A percentile compares a stretch with the other conserved stretches of the same genome.
phyloP scores from a whole-genome alignment of 2,329 filamentous ascomycete species.

The Aurifilum marmelostoma region DNA sequence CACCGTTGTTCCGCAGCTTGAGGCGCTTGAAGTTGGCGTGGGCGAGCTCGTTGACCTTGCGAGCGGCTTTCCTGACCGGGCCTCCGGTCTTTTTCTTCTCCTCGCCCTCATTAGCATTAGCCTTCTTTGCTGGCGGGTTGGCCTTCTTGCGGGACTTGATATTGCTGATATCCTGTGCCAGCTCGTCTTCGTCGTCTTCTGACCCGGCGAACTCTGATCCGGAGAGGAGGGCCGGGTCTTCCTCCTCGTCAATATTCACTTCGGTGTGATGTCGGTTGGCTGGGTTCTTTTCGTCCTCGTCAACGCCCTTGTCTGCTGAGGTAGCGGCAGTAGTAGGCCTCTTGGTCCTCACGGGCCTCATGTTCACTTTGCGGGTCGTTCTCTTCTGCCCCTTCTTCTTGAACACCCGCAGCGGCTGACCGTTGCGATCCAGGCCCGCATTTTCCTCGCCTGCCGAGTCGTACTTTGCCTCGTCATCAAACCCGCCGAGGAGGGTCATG shows the following conservation, averaged over 20 bases:
- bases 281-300: conserved; percentile 37
- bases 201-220: conserved; percentile 46
- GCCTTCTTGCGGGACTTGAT: conserved; percentile 28
- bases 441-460: conserved; percentile 59
- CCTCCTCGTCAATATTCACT: conserved; percentile 35
- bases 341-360: conserved; percentile 56
- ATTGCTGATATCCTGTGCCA: conserved; percentile 13
- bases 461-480: conserved; percentile 64
- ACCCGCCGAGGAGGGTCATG: conserved; percentile 57
- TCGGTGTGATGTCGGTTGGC: conserved; percentile 30
- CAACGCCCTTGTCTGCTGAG: conserved; percentile 35
- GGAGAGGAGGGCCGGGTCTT: conserved; percentile 40
- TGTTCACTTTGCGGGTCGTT: conserved; percentile 71
- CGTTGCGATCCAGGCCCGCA: conserved; percentile 53
- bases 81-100: conserved; percentile 37
- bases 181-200: conserved; percentile 47
- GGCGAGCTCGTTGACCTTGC: conserved; percentile 66
- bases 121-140: conserved; percentile 33
- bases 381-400: conserved; percentile 87
- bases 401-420: conserved; percentile 64
- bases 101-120: conserved; percentile 30
- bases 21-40: conserved; percentile 69
- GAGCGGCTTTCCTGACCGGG: conserved; percentile 53
- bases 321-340: conserved; percentile 45
- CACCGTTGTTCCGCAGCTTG: conserved; percentile 64